Evolutionary conservation across 208 protist species (phyloP), one percentile per base, ranked within the genome.

Genomic region (Leishmania gerbilli): DNA sequence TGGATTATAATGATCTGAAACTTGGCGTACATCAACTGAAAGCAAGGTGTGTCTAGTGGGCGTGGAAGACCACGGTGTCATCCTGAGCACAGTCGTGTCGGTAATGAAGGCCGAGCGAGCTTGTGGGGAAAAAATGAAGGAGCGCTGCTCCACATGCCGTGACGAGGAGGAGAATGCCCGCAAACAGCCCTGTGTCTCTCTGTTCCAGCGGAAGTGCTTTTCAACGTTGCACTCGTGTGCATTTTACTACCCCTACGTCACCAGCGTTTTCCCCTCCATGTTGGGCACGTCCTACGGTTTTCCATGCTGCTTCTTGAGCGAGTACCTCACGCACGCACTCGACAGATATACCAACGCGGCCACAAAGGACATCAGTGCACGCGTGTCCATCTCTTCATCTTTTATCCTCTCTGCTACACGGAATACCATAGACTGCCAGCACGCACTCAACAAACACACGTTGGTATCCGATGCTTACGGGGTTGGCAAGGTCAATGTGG

Each of bases 401-500:
- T 56, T 79, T 45, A 49, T 55, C 17, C 75, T 74, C 72, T 77
- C 15, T 84, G 49, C 72, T 72, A 77, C 74, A 76, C 27, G 68
- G 31, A 58, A 76, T 42, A n/a, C 72, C n/a, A 45, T 45, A 76
- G 51, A 34, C 34, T 76, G 4, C 51, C 9, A 62, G 17, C 13
- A 51, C 31, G 17, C 51, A 64, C 17, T 76, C 31, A 45, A 60
- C 31, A 55, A 40, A n/a, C 51, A 37, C 51, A 17, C 5, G 72
- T 31, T 56, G 5, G 51, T 62, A 62, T 62, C 72, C 72, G 31
- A 19, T 76, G 47, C 34, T n/a, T n/a, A 45, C n/a, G 7, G 62
- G 53, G 31, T 15, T 62, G 51, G 49, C 2, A 55, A 24, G 53
- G 42, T 42, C 53, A 15, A 76, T 76, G 51, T 27, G n/a, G 51